phyloP scores from a whole-genome alignment of 345 rosid species.

The Ailanthus altissimus region DNA sequence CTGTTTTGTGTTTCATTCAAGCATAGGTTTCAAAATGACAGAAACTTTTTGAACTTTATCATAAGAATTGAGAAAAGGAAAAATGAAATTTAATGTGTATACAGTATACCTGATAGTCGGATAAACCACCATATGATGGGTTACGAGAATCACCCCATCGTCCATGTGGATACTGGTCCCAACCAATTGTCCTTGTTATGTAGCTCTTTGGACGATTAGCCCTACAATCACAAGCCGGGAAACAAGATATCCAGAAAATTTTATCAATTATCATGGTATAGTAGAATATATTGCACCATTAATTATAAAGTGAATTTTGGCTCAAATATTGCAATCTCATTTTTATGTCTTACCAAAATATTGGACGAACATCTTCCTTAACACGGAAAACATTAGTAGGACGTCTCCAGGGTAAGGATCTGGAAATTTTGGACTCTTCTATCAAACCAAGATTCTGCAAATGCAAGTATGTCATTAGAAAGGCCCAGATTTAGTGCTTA shows the following conservation, averaged over 20 bases:
- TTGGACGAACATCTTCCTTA: constrained; percentile 94
- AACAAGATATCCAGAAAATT: constrained; percentile 18
- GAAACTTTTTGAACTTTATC: not conserved
- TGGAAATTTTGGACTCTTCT: constrained; percentile 80
- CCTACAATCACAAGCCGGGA: constrained; percentile 48
- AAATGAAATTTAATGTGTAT: not conserved
- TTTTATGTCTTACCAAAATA: constrained; percentile 68
- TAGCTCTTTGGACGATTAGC: constrained; percentile 99
- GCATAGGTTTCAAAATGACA: not conserved
- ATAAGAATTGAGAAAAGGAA: not conserved
- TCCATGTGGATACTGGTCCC: constrained; percentile 92
- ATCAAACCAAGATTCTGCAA: constrained; percentile 90
- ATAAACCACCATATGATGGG: constrained; percentile 82
- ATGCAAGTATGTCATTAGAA: constrained; percentile 32
- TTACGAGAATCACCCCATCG: constrained; percentile 92
- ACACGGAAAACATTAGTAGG: constrained; percentile 88
- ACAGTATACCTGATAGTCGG: constrained; percentile 84
- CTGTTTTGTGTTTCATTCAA: not conserved
- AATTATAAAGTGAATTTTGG: not conserved
- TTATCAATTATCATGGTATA: not conserved
- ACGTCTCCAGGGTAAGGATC: constrained; percentile 90
- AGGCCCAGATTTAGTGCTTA: not conserved
- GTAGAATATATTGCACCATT: not conserved
- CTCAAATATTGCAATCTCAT: not conserved
- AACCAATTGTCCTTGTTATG: constrained; percentile 77